Percentiles rank a stretch among this genome's conserved stretches.
phyloP scores from a whole-genome alignment of 257 asterid species.

The Schizonepeta tenuifolia region DNA sequence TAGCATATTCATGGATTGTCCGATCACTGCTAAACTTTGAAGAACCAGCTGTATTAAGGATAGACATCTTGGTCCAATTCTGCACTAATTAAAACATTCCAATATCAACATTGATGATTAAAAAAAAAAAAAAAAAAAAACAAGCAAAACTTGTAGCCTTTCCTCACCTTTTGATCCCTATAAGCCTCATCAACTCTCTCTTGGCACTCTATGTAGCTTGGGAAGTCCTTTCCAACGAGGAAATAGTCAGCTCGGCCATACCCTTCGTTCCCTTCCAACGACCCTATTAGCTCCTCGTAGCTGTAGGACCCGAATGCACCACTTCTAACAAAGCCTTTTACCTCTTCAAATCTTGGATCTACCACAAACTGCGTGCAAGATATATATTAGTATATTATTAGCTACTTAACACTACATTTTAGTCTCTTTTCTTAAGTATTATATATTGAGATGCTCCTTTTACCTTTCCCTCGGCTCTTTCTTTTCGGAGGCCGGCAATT shows the following conservation, averaged over 20 bases:
- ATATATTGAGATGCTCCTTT: neutral
- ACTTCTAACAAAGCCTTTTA: conserved; percentile 52
- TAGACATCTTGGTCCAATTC: conserved; percentile 75
- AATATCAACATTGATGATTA: too few species aligned
- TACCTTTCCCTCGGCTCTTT: conserved; percentile 70
- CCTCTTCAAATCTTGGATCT: conserved; percentile 70
- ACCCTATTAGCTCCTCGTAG: conserved; percentile 60
- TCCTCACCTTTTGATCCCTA: conserved; percentile 58
- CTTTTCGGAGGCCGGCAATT: conserved; percentile 55
- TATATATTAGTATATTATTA: neutral
- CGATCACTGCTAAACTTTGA: conserved; percentile 74
- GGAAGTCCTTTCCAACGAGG: conserved; percentile 77
- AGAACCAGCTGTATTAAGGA: conserved; percentile 69
- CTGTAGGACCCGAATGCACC: conserved; percentile 54
- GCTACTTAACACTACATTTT: neutral
- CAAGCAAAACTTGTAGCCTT: neutral
- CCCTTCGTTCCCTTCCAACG: conserved; percentile 75
- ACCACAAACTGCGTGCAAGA: conserved; percentile 50
- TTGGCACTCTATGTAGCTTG: conserved; percentile 67
- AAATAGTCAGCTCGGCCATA: conserved; percentile 71
- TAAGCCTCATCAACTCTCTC: conserved; percentile 68
- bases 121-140: too few species aligned
- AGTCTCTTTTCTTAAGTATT: neutral
- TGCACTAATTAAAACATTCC: conserved; percentile 29
- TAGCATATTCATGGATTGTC: conserved; percentile 65